Base-by-base conservation (phyloP, 2,329 filamentous ascomycete genomes). In the Apiospora rasikravindrae region DNA sequence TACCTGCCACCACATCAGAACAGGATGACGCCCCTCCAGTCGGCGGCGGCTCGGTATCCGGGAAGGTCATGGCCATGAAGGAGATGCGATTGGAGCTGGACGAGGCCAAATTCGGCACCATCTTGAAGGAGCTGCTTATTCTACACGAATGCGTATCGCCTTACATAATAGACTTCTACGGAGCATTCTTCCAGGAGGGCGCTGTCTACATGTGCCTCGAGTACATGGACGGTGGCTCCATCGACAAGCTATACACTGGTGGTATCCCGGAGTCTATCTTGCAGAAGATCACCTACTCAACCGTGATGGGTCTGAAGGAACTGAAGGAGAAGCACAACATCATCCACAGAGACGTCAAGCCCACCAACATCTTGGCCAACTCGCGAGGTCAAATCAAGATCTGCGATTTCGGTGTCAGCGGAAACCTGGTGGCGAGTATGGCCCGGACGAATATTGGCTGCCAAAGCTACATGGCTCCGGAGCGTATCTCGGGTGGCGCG, bases 201-300 rank as follows among this genome's bases (percentile, higher is more conserved):
- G 96, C 96, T 0, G 96, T 99, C 1, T 99, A 99, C 83, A 98
- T 99, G 82, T 99, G 96, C 84, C 98, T 99, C 82, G 96, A 99
- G 83, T 98, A 95, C 83, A 99, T 99, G 96, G 95, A 99, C 80
- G 96, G 96, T 67, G 96, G 96, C 10, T 98, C 95, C 49, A 95
- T 98, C 79, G 96, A 99, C 86, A 98, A 98, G 82, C 85, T 99
- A 16, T 99, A 99, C 81, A 89, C 89, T 14, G 94, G 95, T 73
- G 96, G 96, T 64, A 92, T 99, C 13, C 95, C 96, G 0, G 96
- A 99, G 81, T 90, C 89, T 57, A 92, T 99, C 0, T 85, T 99
- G 69, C 91, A 92, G 71, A 98, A 98, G 81, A 96, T 99, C 75
- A 95, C 96, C 0, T 90, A 96, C 75, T 92, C 93, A 26, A 98